Evolutionary conservation across 169 alveolate genomes (phyloP).

Genomic region (Perkinsus olseni): DNA sequence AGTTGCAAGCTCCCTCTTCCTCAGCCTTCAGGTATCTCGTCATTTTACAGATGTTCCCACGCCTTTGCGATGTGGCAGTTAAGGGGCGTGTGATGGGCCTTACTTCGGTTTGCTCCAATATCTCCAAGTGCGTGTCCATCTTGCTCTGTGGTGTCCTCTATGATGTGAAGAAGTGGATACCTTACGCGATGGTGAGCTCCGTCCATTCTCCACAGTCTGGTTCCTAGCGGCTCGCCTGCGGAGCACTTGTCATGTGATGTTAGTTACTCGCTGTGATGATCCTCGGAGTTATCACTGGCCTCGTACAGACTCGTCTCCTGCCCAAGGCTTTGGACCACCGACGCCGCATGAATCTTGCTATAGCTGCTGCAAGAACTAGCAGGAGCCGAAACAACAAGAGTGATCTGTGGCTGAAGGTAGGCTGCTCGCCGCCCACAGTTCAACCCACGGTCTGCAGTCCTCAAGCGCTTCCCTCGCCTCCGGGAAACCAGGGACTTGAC

Average conservation of each 20-base stretch:
- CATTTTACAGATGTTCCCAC: not conserved
- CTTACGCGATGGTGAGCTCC: not conserved
- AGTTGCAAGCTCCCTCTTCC: not conserved
- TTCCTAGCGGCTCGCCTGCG: too few species aligned
- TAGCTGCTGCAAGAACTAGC: not conserved
- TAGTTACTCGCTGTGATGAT: not conserved
- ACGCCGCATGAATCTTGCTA: not conserved
- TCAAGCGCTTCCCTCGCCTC: too few species aligned
- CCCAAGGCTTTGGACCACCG: not conserved
- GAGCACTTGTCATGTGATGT: too few species aligned
- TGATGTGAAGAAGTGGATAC: not conserved
- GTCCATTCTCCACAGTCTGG: too few species aligned
- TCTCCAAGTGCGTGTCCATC: not conserved
- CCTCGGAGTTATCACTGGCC: not conserved
- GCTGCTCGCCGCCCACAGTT: not conserved
- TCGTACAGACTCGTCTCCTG: not conserved
- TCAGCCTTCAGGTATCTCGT: not conserved
- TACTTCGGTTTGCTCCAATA: not conserved
- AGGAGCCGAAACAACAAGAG: not conserved
- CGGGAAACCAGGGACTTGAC: too few species aligned
- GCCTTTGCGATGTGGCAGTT: not conserved
- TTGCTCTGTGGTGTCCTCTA: not conserved
- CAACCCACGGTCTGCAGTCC: too few species aligned
- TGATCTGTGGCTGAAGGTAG: not conserved
- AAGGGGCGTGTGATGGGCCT: not conserved